phyloP scores from a whole-genome alignment of 2,329 filamentous ascomycete species.

The Microsporum audouinii region DNA sequence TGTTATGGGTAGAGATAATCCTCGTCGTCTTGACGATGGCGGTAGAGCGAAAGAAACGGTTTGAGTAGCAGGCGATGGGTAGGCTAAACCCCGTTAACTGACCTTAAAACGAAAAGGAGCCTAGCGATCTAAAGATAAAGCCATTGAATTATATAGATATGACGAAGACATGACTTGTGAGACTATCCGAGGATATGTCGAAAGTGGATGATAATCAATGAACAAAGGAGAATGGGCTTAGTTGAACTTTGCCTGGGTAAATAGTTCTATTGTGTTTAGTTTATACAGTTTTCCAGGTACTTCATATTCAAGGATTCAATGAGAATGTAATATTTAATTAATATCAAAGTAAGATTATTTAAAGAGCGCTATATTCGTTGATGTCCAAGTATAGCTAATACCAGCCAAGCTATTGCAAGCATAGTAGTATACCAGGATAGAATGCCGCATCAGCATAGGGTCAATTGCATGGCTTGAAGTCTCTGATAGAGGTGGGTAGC shows the following conservation, averaged over 20 bases:
- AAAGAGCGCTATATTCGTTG: too few relatives aligned
- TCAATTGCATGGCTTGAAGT: too few relatives aligned
- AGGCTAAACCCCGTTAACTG: background rate
- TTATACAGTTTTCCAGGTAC: background rate
- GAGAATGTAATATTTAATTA: too few relatives aligned
- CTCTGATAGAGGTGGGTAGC: too few relatives aligned
- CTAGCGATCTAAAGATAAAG: background rate
- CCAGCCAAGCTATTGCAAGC: too few relatives aligned
- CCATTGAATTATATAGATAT: background rate
- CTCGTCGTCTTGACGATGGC: background rate
- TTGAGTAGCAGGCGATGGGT: background rate
- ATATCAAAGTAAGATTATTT: too few relatives aligned
- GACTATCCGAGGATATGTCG: background rate
- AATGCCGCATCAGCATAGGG: too few relatives aligned
- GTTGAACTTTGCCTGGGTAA: background rate
- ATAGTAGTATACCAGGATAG: too few relatives aligned
- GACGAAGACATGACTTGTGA: background rate
- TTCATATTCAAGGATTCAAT: too few relatives aligned
- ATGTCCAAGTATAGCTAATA: too few relatives aligned
- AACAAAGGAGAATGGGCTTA: background rate
- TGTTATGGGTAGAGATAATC: constrained; percentile 6
- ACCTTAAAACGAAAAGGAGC: background rate
- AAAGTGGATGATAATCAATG: background rate
- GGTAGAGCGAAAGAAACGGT: background rate
- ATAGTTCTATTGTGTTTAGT: background rate